Base-by-base conservation (phyloP, 2,329 filamentous ascomycete species). In the Plenodomus lindquistii region DNA sequence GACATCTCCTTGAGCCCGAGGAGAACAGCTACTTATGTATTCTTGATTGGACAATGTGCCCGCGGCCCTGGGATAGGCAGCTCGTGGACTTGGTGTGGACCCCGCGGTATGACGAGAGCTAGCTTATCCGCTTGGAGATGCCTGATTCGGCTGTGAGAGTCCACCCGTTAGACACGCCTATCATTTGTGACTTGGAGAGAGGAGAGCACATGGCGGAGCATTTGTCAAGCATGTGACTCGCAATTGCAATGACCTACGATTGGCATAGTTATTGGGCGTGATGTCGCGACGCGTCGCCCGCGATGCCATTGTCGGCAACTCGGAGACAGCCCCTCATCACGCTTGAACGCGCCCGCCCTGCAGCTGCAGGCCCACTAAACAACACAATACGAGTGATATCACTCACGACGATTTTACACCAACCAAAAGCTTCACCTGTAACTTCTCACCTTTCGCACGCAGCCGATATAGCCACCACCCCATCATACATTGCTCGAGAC, bases 91-190 rank as follows among this genome's bases (percentile, higher is more conserved):
- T 31, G 27, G 6, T 31, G 43, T 54, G 48, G 49, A 54, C 62
- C 62, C 63, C 63, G 60, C 63, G 46, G 59, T 55, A 58, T 52
- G 54, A 56, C 55, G 53, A 46, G 44, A 40, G 38, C 47, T 56
- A 49, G 48, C 52, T 51, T 44, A 41, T 47, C 47, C 61, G 62
- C 55, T 50, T 63, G 46, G 47, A 60, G 57, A 52, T 68, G 54
- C 63, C 63, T 41, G 15, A 57, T 64, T 54, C 36, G 60, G n/a
- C 42, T 38, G 40, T 41, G 51, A 8, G 27, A 15, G 53, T 48
- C 52, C 55, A 45, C 50, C 27, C 37, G 11, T 38, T 31, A 6
- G 44, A 50, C 44, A 59, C 50, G 37, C 50, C 51, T 46, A 48
- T 50, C 43, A 20, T n/a, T 19, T 37, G n/a, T 21, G 22, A 22